Conservation (phyloP, 257 asterid genomes). For the Mitragyna speciosa region DNA sequence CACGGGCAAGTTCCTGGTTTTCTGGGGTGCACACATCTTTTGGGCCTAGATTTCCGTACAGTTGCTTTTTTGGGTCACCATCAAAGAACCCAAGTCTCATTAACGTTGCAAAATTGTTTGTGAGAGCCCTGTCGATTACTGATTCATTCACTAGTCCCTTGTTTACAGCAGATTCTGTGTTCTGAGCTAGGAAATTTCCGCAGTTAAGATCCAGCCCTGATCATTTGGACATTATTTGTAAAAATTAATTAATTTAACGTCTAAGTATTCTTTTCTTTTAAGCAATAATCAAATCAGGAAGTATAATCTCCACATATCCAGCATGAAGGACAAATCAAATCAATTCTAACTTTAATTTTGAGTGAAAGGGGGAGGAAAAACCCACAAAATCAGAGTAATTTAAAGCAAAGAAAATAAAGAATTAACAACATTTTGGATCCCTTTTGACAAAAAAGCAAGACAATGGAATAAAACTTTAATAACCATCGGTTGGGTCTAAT, state of each 20-base stretch:
- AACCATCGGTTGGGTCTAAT: background rate
- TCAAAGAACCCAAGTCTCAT: conserved; percentile 93
- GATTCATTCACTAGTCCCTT: conserved; percentile 63
- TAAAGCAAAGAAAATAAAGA: background rate
- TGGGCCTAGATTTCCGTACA: conserved; percentile 84
- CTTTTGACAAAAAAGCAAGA: conserved; percentile 2
- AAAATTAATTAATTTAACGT: background rate
- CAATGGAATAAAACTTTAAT: background rate
- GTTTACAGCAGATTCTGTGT: conserved; percentile 59
- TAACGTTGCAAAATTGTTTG: conserved; percentile 70
- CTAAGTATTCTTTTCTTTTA: background rate
- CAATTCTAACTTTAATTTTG: background rate
- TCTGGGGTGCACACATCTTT: conserved; percentile 67
- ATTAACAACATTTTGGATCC: background rate
- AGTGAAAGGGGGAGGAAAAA: background rate
- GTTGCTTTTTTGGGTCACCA: conserved; percentile 66
- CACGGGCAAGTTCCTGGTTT: conserved; percentile 77
- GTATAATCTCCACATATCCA: background rate
- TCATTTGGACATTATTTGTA: background rate
- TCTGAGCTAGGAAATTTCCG: conserved; percentile 45
- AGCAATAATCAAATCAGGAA: background rate
- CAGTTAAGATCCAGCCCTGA: conserved; percentile 89
- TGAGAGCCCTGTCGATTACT: conserved; percentile 47
- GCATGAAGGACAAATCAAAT: background rate
- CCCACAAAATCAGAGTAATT: too few relatives aligned